phyloP scores from a whole-genome alignment of 1,139 yeast species.

The Ogataea hybrid region DNA sequence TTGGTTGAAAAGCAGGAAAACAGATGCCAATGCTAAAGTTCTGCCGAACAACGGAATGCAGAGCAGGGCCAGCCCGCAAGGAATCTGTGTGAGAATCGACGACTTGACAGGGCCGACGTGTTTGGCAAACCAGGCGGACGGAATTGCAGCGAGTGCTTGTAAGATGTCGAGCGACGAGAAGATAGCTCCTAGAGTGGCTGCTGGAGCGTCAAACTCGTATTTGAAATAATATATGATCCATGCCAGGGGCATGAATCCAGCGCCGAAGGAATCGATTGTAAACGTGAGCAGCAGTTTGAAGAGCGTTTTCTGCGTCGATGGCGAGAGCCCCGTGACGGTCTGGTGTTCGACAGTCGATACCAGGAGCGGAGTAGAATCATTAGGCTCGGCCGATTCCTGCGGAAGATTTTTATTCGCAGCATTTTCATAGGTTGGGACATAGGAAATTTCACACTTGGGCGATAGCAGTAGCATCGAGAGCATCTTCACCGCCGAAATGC shows the following conservation, averaged over 20 bases:
- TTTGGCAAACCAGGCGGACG: conserved; percentile 69
- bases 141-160: conserved; percentile 62
- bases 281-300: conserved; percentile 48
- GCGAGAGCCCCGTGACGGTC: conserved; percentile 33
- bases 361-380: conserved; percentile 20
- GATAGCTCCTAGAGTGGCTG: conserved; percentile 44
- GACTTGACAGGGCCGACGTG: conserved; percentile 76
- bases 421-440: conserved; percentile 24
- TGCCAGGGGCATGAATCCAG: conserved; percentile 83
- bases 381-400: conserved; percentile 11
- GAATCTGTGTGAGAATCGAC: conserved; percentile 72
- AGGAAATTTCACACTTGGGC: conserved; percentile 47
- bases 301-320: conserved; percentile 36
- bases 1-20: conserved; percentile 45
- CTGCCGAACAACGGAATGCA: conserved; percentile 43
- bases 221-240: conserved; percentile 85
- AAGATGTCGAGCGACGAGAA: conserved; percentile 64
- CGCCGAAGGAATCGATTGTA: conserved; percentile 78
- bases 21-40: conserved; percentile 35
- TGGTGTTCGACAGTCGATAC: conserved; percentile 26
- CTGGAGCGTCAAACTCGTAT: conserved; percentile 38
- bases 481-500: conserved; percentile 55
- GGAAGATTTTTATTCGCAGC: neutral
- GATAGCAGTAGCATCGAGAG: conserved; percentile 53
- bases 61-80: conserved; percentile 68